A percentile compares a stretch with the other conserved stretches of the same genome.
Conservation (phyloP, 2,329 filamentous ascomycete genomes). For the Trichoderma asperellum region DNA sequence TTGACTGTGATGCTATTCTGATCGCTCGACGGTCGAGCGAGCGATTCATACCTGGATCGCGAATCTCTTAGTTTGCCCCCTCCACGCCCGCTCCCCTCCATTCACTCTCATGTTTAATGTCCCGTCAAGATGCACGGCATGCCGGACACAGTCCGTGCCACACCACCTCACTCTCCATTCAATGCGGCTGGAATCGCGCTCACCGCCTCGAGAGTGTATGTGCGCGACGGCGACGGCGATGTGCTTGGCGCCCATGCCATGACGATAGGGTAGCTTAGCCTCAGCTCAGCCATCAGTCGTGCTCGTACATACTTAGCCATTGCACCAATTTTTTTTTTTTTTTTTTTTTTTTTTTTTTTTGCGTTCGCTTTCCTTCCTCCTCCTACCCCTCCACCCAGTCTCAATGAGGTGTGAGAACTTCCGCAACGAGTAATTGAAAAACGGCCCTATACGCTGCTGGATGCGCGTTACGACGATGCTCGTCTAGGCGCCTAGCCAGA, state of each 20-base stretch:
- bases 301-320: neutral
- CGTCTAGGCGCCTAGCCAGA: constrained; percentile 11
- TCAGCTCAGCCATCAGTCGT: constrained; percentile 19
- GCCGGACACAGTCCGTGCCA: constrained; percentile 28
- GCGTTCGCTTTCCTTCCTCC: neutral
- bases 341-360: neutral
- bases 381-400: neutral
- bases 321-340: neutral
- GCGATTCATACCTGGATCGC: neutral
- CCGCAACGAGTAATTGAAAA: neutral
- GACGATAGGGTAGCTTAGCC: neutral
- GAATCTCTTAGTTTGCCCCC: constrained; percentile 17
- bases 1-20: constrained; percentile 11
- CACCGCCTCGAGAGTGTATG: constrained; percentile 26
- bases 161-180: constrained; percentile 24
- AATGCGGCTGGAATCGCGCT: constrained; percentile 27
- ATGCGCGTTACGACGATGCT: constrained; percentile 3
- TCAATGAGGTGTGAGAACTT: neutral
- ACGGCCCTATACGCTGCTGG: neutral
- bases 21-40: neutral
- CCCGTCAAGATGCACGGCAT: constrained; percentile 27
- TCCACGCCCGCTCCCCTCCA: constrained; percentile 11
- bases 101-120: constrained; percentile 1
- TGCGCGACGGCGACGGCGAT: constrained; percentile 26
- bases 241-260: constrained; percentile 25